Base-by-base conservation (phyloP, 495 filamentous ascomycete genomes). In the Mycothermus thermophilus region DNA sequence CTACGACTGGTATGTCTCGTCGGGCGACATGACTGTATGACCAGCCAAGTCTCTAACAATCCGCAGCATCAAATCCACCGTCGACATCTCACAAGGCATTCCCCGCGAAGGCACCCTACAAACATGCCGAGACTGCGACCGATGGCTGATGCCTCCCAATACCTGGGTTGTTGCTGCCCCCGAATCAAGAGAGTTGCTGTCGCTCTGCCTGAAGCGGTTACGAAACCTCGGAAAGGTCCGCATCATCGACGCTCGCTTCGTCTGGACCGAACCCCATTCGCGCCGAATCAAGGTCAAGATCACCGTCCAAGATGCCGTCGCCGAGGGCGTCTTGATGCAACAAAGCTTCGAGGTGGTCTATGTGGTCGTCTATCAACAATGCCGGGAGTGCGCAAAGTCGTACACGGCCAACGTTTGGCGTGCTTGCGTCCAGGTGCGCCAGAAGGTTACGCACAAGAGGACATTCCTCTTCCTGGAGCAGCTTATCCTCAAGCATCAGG, bases 231-330 rank as follows among this genome's bases (percentile, higher is more conserved):
- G 72, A 46, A 90, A 83, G 61, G 82, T 92, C 35, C 67, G 90
- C 27, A 86, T 97, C 41, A 84, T 90, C 50, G 90, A 97, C 47
- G 90, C 90, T 23, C 80, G 74, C 47, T 97, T 97, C 53, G 83
- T 94, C 44, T 97, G 90, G 90, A 97, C 90, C 3, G 90, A 97
- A 59, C 90, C 90, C 5, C 90, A 97, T 64, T 92, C 83, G 32
- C 67, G 83, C 48, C 66, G 90, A 47, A 67, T 97, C 33, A 86
- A 81, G 52, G 75, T 97, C 43, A 92, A 93, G 60, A 80, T 97
- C 48, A 93, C 85, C 0, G 72, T 97, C 12, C 88, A 97, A 51
- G 72, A 74, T 25, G 54, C 62, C 10, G 69, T 72, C 2, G 58
- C 74, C 62, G 59, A 81, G 70, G 69, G 86, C 60, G 50, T 84